Percentiles rank a stretch among this genome's conserved stretches.
Evolutionary conservation across 1,139 yeast genomes (phyloP).

Genomic region (Meyerozyma carpophila): DNA sequence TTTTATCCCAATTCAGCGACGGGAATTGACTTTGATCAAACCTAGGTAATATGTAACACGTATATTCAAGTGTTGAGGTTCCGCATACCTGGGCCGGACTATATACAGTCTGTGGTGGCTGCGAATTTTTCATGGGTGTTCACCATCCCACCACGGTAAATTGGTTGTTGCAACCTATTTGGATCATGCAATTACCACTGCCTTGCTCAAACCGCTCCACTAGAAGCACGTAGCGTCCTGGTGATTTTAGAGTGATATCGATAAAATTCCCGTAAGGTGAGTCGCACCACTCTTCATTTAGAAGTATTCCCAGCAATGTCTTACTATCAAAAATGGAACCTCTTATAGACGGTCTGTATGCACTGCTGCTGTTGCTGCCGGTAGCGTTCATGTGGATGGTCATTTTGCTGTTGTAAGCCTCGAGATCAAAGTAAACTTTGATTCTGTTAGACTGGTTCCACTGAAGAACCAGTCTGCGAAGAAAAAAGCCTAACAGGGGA

Average conservation of each 20-base stretch:
- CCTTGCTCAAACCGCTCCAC: conserved; percentile 49
- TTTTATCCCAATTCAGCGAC: too few relatives aligned
- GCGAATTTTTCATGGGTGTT: background rate
- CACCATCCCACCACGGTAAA: background rate
- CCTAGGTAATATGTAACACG: background rate
- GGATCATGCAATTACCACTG: conserved; percentile 30
- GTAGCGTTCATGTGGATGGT: conserved; percentile 22
- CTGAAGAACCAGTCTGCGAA: conserved; percentile 14
- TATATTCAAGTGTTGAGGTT: background rate
- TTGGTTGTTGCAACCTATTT: conserved; percentile 24
- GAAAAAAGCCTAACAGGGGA: conserved; percentile 32
- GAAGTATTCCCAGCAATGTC: conserved; percentile 22
- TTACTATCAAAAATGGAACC: conserved; percentile 37
- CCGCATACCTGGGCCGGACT: background rate
- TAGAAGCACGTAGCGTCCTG: conserved; percentile 33
- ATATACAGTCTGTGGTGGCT: background rate
- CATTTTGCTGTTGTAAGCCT: conserved; percentile 17
- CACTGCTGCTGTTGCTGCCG: conserved; percentile 16
- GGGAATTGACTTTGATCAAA: too few relatives aligned
- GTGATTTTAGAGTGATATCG: conserved; percentile 22
- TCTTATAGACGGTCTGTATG: conserved; percentile 36
- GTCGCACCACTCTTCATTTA: conserved; percentile 39
- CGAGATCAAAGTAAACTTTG: conserved; percentile 23
- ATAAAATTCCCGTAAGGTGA: conserved; percentile 40
- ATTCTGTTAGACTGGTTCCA: conserved; percentile 39